Evolutionary conservation across 192 early-diverging fungal genomes (phyloP), one percentile per base, ranked within the genome.

Genomic region (Coemansia sp.): DNA sequence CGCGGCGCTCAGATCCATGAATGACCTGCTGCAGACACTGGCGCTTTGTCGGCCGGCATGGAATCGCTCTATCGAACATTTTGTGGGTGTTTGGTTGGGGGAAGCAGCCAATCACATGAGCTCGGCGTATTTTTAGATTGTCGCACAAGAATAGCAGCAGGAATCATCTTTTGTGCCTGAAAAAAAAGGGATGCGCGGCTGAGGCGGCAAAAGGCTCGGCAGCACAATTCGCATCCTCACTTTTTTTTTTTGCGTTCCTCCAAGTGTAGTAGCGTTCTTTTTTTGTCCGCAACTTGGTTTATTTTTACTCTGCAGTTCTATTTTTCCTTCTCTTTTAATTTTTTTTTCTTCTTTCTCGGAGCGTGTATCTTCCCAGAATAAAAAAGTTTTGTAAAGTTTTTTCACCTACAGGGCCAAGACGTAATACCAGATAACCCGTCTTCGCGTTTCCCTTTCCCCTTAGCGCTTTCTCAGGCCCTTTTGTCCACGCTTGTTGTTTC

Each of bases 51-150:
- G 49, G 15, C 22, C 2, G 9, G 49, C 23, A 45, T 13, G 13
- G 1, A 45, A 17, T 13, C 9, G 8, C 11, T 52, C 15, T 52
- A 25, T 52, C 8, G 49, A 25, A 29, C 29, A 29, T 29, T 29
- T 29, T 29, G 29, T 29, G 29, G 29, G 29, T 29, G 29, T 29
- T 29, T 29, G 29, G 49, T 22, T 52, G 6, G 49, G 49, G 49
- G 23, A 9, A 52, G 34, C 55, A 55, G 35, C 66, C 66, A 68
- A 68, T 68, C 66, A 68, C 59, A 61, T 68, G 66, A 42, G 25
- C 19, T 6, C 22, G 29, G 19, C 36, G 15, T 68, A 68, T 68
- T 61, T 68, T 67, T 67, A 67, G 66, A 67, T 20, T n/a, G 35
- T 14, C 35, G 23, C 22, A 25, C 49, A 25, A 11, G 23, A 25